These are phyloP conservation scores for Croton setiger DNA, from an alignment of 441 rosid genomes.

Conservation along the genomic window DNA sequence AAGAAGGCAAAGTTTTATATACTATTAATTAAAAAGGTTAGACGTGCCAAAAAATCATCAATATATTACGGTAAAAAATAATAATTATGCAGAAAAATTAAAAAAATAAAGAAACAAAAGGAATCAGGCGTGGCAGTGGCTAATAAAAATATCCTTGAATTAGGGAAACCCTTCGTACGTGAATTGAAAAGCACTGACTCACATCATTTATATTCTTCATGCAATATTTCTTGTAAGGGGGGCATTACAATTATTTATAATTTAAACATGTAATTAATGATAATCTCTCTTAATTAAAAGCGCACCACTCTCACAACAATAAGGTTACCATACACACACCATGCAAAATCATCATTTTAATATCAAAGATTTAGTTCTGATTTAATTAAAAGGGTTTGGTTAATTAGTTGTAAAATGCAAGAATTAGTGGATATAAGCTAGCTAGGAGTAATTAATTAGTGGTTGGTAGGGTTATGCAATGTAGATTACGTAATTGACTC, in stretches of 20 bases:
- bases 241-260: slow-evolving; percentile 31
- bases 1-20: slow-evolving; percentile 19
- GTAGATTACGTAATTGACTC: slow-evolving; percentile 29
- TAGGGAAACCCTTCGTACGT: slow-evolving; percentile 39
- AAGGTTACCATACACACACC: slow-evolving; percentile 4
- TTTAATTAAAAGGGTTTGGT: too few species aligned
- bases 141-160: slow-evolving; percentile 52
- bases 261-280: neutral
- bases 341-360: slow-evolving; percentile 23
- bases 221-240: slow-evolving; percentile 38
- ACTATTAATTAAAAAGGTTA: slow-evolving; percentile 24
- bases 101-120: slow-evolving; percentile 2
- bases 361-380: neutral
- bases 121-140: slow-evolving; percentile 69
- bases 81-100: slow-evolving; percentile 27
- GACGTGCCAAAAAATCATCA: slow-evolving; percentile 47
- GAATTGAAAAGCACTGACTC: slow-evolving; percentile 42
- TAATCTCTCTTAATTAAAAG: neutral
- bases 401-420: neutral
- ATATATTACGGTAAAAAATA: slow-evolving; percentile 26
- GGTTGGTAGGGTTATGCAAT: slow-evolving; percentile 19
- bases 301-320: slow-evolving; percentile 1
- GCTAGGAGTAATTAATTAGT: slow-evolving; percentile 22
- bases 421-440: slow-evolving; percentile 9
- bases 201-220: slow-evolving; percentile 55